These are phyloP conservation scores for Solanum appendiculatum DNA, from an alignment of 257 asterid genomes.

Conservation along the genomic window DNA sequence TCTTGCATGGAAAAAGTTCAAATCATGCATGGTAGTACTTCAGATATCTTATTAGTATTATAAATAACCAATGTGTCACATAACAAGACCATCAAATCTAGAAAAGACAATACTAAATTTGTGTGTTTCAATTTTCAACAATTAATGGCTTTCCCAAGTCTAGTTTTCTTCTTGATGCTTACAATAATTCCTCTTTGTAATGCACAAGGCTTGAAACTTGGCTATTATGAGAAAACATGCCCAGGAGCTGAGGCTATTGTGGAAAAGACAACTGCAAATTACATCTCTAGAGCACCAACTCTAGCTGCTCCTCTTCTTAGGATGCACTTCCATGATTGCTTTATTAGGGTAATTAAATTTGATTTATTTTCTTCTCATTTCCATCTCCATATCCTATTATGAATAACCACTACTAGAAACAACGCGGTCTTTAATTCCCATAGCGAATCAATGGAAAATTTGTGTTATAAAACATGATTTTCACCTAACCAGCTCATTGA, in stretches of 20 bases:
- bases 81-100: background rate
- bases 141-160: background rate
- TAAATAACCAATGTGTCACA: background rate
- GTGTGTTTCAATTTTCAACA: background rate
- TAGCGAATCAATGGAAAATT: too few species aligned
- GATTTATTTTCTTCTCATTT: background rate
- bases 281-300: slow-evolving; percentile 6
- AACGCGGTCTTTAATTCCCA: background rate
- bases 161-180: background rate
- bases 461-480: background rate
- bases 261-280: background rate
- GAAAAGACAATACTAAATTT: background rate
- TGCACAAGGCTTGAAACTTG: slow-evolving; percentile 1
- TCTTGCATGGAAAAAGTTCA: background rate
- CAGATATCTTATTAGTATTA: background rate
- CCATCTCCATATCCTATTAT: background rate
- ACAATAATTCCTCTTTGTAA: background rate
- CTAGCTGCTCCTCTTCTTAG: slow-evolving; percentile 14
- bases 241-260: slow-evolving; percentile 2
- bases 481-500: background rate
- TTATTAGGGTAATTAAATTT: slow-evolving; percentile 18
- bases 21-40: background rate
- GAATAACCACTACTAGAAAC: background rate
- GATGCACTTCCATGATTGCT: slow-evolving; percentile 47
- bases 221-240: background rate